These are phyloP conservation scores for Axilococcus clingmanii DNA, from an alignment of 139 green algal species.

Conservation along the genomic window DNA sequence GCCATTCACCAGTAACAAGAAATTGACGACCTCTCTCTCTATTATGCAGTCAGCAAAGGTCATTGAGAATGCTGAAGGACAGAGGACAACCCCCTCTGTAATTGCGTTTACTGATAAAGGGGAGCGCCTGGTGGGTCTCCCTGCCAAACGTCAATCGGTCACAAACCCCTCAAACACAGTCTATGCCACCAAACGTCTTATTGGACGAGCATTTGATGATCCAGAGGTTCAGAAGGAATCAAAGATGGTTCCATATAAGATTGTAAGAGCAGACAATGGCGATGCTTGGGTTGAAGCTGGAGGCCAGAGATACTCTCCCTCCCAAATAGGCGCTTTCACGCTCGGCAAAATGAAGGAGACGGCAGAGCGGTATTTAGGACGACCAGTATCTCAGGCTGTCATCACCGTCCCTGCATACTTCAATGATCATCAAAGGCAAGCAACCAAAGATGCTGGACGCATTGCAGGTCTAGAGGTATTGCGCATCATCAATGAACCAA, in stretches of 20 bases:
- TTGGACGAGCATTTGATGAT: slow-evolving; percentile 88
- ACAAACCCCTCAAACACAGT: slow-evolving; percentile 97
- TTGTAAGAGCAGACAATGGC: slow-evolving; percentile 77
- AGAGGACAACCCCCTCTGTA: slow-evolving; percentile 92
- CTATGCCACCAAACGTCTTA: slow-evolving; percentile 96
- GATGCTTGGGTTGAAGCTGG: slow-evolving; percentile 96
- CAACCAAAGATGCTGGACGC: slow-evolving; percentile 66
- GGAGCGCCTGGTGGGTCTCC: slow-evolving; percentile 85
- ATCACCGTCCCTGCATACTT: slow-evolving; percentile 99
- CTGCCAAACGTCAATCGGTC: slow-evolving; percentile 95
- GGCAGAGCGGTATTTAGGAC: slow-evolving; percentile 90
- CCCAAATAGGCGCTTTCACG: slow-evolving; percentile 87
- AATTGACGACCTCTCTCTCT: neutral
- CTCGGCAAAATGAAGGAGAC: slow-evolving; percentile 98
- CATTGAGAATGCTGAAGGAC: slow-evolving; percentile 97
- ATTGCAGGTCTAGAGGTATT: slow-evolving; percentile 87
- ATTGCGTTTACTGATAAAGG: slow-evolving; percentile 92
- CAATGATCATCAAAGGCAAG: slow-evolving; percentile 96
- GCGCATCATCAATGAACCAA: slow-evolving; percentile 99
- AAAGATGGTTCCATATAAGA: slow-evolving; percentile 98
- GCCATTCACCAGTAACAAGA: too few species aligned
- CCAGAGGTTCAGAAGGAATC: slow-evolving; percentile 84
- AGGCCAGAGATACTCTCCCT: slow-evolving; percentile 85
- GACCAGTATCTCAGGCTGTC: slow-evolving; percentile 79
- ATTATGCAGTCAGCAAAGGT: slow-evolving; percentile 69